Evolutionary conservation across 148 eudicot genomes (phyloP).

Genomic region (Chenopodium suecicum): DNA sequence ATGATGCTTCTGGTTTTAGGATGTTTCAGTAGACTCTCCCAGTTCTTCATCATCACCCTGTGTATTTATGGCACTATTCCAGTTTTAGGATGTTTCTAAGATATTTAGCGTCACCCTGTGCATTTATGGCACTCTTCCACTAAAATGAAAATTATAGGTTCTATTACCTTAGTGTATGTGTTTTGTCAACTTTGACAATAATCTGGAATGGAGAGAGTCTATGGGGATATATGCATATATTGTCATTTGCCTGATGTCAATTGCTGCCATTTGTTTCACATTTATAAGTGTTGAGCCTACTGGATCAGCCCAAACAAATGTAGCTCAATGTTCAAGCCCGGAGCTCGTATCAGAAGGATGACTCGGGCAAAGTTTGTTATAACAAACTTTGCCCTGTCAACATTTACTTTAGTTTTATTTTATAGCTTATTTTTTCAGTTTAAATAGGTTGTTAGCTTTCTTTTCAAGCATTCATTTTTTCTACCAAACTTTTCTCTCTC

Average conservation of each 20-base stretch:
- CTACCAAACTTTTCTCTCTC: too few species aligned
- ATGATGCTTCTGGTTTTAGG: neutral
- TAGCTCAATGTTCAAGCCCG: too few species aligned
- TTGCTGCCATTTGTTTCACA: neutral
- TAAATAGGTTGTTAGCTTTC: too few species aligned
- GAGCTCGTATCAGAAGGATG: too few species aligned
- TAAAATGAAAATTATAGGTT: neutral
- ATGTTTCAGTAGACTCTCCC: neutral
- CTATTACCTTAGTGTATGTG: neutral
- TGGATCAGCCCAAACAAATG: too few species aligned
- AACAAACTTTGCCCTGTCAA: too few species aligned
- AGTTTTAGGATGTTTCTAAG: neutral
- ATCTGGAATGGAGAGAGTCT: neutral
- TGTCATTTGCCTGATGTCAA: neutral
- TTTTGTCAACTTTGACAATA: neutral
- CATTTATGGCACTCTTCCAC: neutral
- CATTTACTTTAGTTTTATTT: too few species aligned
- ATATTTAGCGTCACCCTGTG: neutral
- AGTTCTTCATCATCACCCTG: neutral
- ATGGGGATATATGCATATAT: neutral
- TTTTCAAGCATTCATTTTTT: too few species aligned
- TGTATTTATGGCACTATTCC: neutral
- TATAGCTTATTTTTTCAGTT: too few species aligned
- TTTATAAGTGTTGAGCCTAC: too few species aligned
- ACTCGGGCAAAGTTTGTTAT: too few species aligned